A percentile compares a stretch with the other conserved stretches of the same genome.
Conservation (phyloP, 805 yeast species). For the Kuraishia borneana region DNA sequence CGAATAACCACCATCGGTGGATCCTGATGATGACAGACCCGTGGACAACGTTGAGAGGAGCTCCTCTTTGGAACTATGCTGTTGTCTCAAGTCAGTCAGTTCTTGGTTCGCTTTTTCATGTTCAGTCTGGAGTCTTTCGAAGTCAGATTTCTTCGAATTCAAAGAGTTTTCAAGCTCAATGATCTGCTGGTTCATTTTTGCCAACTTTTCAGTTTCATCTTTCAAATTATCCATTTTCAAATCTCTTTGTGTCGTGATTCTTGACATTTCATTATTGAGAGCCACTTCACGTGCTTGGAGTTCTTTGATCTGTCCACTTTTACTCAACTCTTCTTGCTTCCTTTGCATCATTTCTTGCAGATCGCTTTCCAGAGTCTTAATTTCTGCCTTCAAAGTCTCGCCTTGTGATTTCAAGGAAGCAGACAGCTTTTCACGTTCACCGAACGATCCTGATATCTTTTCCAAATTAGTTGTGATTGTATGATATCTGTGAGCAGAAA, state of each 20-base stretch:
- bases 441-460: constrained; percentile 30
- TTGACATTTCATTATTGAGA: constrained; percentile 51
- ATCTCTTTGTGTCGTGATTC: constrained; percentile 54
- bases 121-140: constrained; percentile 29
- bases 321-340: constrained; percentile 45
- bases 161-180: constrained; percentile 20
- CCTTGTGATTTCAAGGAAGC: constrained; percentile 30
- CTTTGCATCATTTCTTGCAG: constrained; percentile 34
- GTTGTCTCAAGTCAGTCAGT: constrained; percentile 33
- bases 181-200: constrained; percentile 21
- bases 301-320: constrained; percentile 48
- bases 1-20: constrained; percentile 65
- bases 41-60: constrained; percentile 72
- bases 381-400: constrained; percentile 40
- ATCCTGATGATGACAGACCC: constrained; percentile 80
- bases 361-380: constrained; percentile 48
- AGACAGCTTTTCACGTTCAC: constrained; percentile 28
- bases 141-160: constrained; percentile 23
- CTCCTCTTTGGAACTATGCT: constrained; percentile 57
- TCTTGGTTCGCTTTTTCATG: constrained; percentile 30
- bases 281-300: constrained; percentile 48
- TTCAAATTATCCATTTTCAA: constrained; percentile 43
- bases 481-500: constrained; percentile 67
- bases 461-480: constrained; percentile 26
- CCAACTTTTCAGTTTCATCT: constrained; percentile 36